Evolutionary conservation across 805 yeast genomes (phyloP), one percentile per base, ranked within the genome.

Genomic region (Wickerhamomyces xylosicus): DNA sequence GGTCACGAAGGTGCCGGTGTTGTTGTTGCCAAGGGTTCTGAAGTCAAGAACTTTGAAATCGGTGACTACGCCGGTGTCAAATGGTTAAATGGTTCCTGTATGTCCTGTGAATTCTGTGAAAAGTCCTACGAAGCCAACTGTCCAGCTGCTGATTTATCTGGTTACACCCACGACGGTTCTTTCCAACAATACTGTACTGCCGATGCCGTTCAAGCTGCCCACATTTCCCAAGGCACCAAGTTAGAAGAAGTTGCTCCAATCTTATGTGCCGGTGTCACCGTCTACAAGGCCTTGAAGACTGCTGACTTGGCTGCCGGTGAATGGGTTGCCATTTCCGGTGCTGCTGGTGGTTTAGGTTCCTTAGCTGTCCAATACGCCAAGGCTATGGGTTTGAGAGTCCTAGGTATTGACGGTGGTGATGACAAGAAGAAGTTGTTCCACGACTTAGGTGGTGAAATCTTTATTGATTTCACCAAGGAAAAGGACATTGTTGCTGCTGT

Each of bases 101-200:
- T 68, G 65, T 48, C 68, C 3, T 75, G 82, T 62, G 82, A 75
- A 54, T 63, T 58, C 56, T 75, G 82, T 62, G 73, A 71, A 47
- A 55, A 53, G 35, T 65, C 72, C 35, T 51, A 58, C 41, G 82
- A 75, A 58, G 63, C 79, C 36, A 72, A 69, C 54, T 75, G 82
- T 63, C 89, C 89, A 84, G 37, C 66, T 74, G 62, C 75, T 59
- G 54, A 75, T 48, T 70, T 84, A 56, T 79, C 89, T 17, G 95
- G 95, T 49, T 85, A 82, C 73, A 80, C 87, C 28, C 86, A 79
- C 56, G 90, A 85, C 60, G 95, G 95, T 47, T 77, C 92, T 17
- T 84, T 85, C 79, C 95, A 85, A 63, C 85, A 85, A 64, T 85
- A 84, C 59, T 86, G 86, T 36, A 77, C 89, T 36, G 95, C 90